A percentile compares a stretch with the other conserved stretches of the same genome.
Evolutionary conservation across 2,329 filamentous ascomycete species (phyloP).

Genomic region (Myriosclerotinia curreyana): DNA sequence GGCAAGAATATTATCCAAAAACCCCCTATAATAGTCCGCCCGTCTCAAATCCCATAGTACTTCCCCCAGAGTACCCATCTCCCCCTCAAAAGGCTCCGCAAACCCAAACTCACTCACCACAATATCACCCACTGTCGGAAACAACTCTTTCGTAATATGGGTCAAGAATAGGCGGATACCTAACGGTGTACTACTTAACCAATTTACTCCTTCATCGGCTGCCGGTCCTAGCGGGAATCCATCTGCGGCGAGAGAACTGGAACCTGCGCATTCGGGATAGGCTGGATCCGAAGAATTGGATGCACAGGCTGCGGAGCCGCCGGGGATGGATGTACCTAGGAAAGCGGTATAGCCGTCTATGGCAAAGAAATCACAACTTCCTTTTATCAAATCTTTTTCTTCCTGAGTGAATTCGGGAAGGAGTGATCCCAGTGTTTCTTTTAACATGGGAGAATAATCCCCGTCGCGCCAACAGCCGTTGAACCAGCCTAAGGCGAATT

Average conservation of each 20-base stretch:
- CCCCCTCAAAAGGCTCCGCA: slow-evolving; percentile 35
- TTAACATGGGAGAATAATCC: slow-evolving; percentile 50
- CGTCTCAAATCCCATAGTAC: slow-evolving; percentile 79
- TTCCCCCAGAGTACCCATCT: slow-evolving; percentile 25
- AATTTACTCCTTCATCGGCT: slow-evolving; percentile 43
- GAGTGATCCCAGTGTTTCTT: slow-evolving; percentile 45
- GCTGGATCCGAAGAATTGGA: slow-evolving; percentile 32
- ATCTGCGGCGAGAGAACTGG: slow-evolving; percentile 38
- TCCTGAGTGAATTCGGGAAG: slow-evolving; percentile 46
- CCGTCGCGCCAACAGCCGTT: slow-evolving; percentile 47
- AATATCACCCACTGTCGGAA: slow-evolving; percentile 42
- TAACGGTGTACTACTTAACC: slow-evolving; percentile 44
- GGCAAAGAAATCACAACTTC: slow-evolving; percentile 55
- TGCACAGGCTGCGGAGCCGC: slow-evolving; percentile 42
- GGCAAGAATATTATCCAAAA: slow-evolving; percentile 64
- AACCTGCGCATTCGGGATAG: slow-evolving; percentile 38
- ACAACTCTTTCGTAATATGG: slow-evolving; percentile 42
- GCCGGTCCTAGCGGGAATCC: slow-evolving; percentile 47
- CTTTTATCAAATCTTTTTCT: slow-evolving; percentile 49
- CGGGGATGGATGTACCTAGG: slow-evolving; percentile 37
- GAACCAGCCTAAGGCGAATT: slow-evolving; percentile 49
- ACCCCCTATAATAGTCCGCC: slow-evolving; percentile 71
- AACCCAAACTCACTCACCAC: slow-evolving; percentile 36
- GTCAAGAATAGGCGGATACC: slow-evolving; percentile 45
- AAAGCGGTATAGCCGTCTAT: slow-evolving; percentile 56